These are phyloP conservation scores for Rhodotorula sp. DNA, from an alignment of 1,284 basidiomycete species.

Conservation along the genomic window DNA sequence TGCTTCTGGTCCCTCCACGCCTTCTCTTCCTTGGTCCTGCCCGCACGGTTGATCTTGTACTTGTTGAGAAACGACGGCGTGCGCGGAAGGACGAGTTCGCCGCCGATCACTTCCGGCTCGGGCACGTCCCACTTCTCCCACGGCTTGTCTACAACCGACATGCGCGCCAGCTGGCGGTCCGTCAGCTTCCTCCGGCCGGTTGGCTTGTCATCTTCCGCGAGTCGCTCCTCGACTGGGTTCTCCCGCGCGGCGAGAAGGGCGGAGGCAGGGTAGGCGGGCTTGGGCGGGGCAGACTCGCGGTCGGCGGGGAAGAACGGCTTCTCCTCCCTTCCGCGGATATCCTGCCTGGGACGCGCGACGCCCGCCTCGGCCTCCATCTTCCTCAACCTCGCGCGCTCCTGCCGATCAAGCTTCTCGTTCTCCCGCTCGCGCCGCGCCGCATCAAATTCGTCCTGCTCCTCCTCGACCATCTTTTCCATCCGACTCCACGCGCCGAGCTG, in stretches of 20 bases:
- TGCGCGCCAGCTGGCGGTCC: neutral
- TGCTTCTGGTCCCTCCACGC: constrained; percentile 17
- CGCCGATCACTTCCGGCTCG: neutral
- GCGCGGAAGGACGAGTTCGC: constrained; percentile 7
- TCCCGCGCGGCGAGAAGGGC: neutral
- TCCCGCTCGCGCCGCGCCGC: constrained; percentile 1
- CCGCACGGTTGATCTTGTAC: constrained; percentile 30
- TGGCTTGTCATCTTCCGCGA: no score
- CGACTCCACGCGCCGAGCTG: constrained; percentile 26
- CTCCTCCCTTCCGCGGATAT: neutral
- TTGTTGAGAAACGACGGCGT: constrained; percentile 25
- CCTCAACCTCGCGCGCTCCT: neutral
- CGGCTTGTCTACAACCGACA: neutral
- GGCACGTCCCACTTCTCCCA: neutral
- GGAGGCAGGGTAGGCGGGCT: neutral
- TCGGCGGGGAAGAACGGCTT: neutral
- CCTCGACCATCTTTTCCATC: constrained; percentile 37
- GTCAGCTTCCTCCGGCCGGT: neutral
- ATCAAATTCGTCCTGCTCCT: constrained; percentile 18
- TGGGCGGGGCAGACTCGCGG: no score
- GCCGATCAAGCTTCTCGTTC: constrained; percentile 3
- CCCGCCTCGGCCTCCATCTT: neutral
- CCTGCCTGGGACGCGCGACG: neutral
- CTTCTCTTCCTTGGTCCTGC: constrained; percentile 23
- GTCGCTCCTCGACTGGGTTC: neutral